phyloP scores from a whole-genome alignment of 192 early-diverging fungal species.

The Phlyctochytrium bullatum region DNA sequence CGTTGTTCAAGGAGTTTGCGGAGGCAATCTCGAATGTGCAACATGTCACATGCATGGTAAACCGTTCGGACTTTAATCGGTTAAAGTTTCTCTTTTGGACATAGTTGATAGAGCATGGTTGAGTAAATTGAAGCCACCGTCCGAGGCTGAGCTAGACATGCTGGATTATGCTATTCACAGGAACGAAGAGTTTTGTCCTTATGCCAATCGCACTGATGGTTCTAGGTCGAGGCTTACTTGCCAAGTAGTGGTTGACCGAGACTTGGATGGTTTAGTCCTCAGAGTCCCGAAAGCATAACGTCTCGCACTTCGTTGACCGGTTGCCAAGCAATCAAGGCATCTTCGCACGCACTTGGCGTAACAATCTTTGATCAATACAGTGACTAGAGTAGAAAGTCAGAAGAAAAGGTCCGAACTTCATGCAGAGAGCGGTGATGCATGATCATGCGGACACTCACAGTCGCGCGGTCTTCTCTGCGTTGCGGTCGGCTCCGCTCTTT shows the following conservation, averaged over 20 bases:
- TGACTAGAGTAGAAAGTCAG: not conserved
- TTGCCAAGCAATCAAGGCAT: not conserved
- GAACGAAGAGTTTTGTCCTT: constrained; percentile 13
- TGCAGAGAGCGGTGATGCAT: too few relatives aligned
- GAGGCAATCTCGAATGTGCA: constrained; percentile 60
- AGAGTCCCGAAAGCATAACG: not conserved
- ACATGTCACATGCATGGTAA: constrained; percentile 58
- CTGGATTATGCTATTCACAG: constrained; percentile 46
- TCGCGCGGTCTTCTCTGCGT: too few relatives aligned
- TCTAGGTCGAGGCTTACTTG: not conserved
- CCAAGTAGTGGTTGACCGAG: not conserved
- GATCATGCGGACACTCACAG: too few relatives aligned
- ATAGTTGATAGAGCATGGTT: constrained; percentile 39
- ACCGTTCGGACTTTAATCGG: not conserved
- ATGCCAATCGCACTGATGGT: not conserved
- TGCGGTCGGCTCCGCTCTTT: too few relatives aligned
- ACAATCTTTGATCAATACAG: not conserved
- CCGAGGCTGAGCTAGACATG: constrained; percentile 62
- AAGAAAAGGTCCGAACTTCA: not conserved
- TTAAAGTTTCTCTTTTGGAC: not conserved
- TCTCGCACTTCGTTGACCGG: not conserved
- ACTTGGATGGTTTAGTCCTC: not conserved
- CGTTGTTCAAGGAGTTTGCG: constrained; percentile 42
- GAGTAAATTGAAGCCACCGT: constrained; percentile 34
- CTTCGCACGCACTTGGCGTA: not conserved